Evolutionary conservation across 257 asterid genomes (phyloP).

Genomic region (Plantago ovata): DNA sequence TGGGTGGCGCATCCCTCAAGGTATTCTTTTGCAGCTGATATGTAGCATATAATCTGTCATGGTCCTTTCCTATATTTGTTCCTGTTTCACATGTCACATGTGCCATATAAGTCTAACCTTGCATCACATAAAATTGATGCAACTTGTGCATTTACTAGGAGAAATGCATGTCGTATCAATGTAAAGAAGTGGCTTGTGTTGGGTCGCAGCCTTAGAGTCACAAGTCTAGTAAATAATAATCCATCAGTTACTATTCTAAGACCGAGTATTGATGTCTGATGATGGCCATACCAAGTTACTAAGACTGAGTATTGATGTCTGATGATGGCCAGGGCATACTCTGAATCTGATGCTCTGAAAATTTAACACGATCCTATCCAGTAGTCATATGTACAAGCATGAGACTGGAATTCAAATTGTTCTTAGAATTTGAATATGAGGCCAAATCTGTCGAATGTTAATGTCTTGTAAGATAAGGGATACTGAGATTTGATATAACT

Average conservation of each 20-base stretch:
- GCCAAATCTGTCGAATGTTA: not conserved
- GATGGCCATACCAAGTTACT: not conserved
- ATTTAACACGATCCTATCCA: not conserved
- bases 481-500: not conserved
- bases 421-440: not conserved
- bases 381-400: not conserved
- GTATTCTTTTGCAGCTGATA: slow-evolving; percentile 31
- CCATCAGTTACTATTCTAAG: not conserved
- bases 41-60: not conserved
- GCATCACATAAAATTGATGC: too few species aligned
- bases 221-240: not conserved
- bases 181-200: not conserved
- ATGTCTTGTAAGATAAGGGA: not conserved
- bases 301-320: not conserved
- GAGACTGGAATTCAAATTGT: not conserved
- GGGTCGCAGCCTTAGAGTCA: not conserved
- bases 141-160: too few species aligned
- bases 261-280: not conserved
- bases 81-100: not conserved
- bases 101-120: not conserved
- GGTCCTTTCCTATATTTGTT: not conserved
- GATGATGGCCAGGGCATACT: not conserved
- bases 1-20: slow-evolving; percentile 98
- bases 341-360: not conserved
- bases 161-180: not conserved